phyloP scores from a whole-genome alignment of 345 rosid species.

The Lepidium didymum region DNA sequence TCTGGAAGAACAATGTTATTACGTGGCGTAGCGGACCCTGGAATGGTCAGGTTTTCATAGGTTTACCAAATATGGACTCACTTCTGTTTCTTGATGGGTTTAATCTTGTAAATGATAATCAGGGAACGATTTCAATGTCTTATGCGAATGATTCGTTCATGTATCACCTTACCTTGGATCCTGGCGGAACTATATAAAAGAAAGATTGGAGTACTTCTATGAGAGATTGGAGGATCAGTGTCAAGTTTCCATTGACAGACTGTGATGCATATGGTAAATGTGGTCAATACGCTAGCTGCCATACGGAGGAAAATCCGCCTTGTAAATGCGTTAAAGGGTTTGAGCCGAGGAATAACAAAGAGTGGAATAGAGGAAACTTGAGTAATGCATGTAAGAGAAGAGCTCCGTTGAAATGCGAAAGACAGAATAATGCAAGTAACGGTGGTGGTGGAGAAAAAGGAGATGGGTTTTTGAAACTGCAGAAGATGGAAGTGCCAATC shows the following conservation, averaged over 20 bases:
- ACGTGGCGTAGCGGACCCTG: slow-evolving; percentile 57
- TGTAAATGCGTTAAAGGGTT: slow-evolving; percentile 55
- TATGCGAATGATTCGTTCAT: neutral
- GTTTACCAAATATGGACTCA: slow-evolving; percentile 25
- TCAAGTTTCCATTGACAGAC: neutral
- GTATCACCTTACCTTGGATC: slow-evolving; percentile 13
- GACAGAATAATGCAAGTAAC: slow-evolving; percentile 8
- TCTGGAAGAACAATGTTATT: slow-evolving; percentile 38
- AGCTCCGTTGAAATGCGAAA: slow-evolving; percentile 28
- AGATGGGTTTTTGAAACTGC: slow-evolving; percentile 39
- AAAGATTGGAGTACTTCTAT: slow-evolving; percentile 7
- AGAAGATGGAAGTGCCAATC: slow-evolving; percentile 39
- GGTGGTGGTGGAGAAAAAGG: slow-evolving; percentile 9
- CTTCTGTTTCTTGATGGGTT: slow-evolving; percentile 29
- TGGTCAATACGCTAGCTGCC: slow-evolving; percentile 43
- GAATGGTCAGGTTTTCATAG: slow-evolving; percentile 43
- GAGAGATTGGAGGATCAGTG: slow-evolving; percentile 4
- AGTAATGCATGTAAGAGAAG: slow-evolving; percentile 41
- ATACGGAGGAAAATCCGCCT: slow-evolving; percentile 9
- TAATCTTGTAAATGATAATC: slow-evolving; percentile 5
- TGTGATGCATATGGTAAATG: slow-evolving; percentile 49
- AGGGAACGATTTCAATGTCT: slow-evolving; percentile 18
- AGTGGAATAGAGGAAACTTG: slow-evolving; percentile 42
- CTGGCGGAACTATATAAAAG: slow-evolving; percentile 28
- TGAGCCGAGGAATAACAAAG: slow-evolving; percentile 31